Base-by-base conservation (phyloP, 768 basidiomycete genomes). In the Lentinula aciculospora region DNA sequence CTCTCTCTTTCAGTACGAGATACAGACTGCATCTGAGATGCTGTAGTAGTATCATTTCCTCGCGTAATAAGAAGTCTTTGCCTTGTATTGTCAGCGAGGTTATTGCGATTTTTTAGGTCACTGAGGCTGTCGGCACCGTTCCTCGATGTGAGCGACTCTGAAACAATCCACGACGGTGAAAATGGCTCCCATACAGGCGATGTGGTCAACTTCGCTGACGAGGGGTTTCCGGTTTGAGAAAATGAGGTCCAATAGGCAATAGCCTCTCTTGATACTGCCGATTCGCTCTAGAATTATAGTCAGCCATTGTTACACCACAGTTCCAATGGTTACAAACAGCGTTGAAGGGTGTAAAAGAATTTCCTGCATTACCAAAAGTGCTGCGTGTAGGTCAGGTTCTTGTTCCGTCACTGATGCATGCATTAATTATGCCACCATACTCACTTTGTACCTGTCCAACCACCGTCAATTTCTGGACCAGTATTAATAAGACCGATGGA, bases 211-310 rank as follows among this genome's bases (percentile, higher is more conserved):
- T 65, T 67, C 15, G 45, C 48, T 0, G 61, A 45, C 13, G 67
- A 68, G 1, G 71, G 72, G 53, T 69, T 45, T 27, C 72, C 71
- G 29, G 57, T 65, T 4, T 67, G 64, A 2, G 65, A 68, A 59
- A 77, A 77, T 1, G 75, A 76, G n/a, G 76, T 75, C 77, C 77
- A 79, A 58, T 72, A 76, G 4, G 67, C 68, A 29, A 79, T 76
- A 10, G 74, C 74, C 60, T 77, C 74, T 40, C 64, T 59, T 10
- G 76, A 70, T 2, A 78, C 64, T 4, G 60, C 60, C 9, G 65
- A 56, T 63, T 78, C 76, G 44, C 74, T 76, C 72, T 76, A 23
- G 17, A 25, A 49, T 15, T 36, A 5, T 6, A 17, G 12, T 25
- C 15, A 7, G n/a, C 17, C 15, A 47, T 7, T 36, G 1, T 2